Conservation (phyloP, 164 flowering plant species). For the Litsea cubeba region DNA sequence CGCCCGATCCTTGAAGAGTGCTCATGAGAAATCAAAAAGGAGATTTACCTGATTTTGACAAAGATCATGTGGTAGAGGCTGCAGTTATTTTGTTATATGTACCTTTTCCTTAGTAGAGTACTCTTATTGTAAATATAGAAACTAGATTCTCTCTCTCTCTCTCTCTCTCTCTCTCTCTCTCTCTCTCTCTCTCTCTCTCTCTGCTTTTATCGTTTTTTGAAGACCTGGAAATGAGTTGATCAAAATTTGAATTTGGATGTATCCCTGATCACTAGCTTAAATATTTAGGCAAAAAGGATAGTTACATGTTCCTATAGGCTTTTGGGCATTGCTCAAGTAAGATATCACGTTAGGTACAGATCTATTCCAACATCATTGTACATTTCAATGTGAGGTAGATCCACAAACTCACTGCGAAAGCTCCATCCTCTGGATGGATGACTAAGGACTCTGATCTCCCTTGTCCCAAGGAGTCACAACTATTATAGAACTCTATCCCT, state of each 20-base stretch:
- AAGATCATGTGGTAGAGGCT: not conserved
- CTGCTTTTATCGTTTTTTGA: not conserved
- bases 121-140: not conserved
- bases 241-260: not conserved
- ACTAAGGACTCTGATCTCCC: too few relatives aligned
- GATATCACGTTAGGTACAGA: too few relatives aligned
- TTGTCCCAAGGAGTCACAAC: too few relatives aligned
- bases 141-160: not conserved
- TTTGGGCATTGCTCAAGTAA: too few relatives aligned
- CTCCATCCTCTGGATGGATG: too few relatives aligned
- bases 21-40: constrained; percentile 20
- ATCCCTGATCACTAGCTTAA: not conserved
- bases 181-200: too few relatives aligned
- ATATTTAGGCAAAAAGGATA: not conserved
- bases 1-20: constrained; percentile 51
- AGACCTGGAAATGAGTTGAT: not conserved
- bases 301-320: not conserved
- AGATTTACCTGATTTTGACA: constrained; percentile 9
- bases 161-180: too few relatives aligned
- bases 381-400: too few relatives aligned
- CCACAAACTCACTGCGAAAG: too few relatives aligned
- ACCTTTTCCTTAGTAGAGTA: not conserved
- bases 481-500: too few relatives aligned
- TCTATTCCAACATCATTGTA: too few relatives aligned
- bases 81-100: not conserved